Evolutionary conservation across 2,329 filamentous ascomycete genomes (phyloP), one percentile per base, ranked within the genome.

Genomic region (Microthyrium microscopicum): DNA sequence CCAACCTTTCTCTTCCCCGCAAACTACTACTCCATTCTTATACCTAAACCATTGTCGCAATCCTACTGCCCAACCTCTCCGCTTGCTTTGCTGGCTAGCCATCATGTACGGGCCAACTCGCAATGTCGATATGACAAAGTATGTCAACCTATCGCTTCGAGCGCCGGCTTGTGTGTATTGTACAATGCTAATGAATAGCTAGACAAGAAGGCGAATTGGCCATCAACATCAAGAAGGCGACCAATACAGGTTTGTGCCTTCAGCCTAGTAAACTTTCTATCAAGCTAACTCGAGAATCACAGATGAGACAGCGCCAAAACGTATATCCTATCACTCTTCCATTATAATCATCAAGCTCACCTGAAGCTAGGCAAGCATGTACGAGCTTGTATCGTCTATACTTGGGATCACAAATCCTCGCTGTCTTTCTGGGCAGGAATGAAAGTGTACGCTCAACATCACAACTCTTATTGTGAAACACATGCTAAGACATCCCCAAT

Each of bases 401-500:
- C 87, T 38, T 98, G 89, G 89, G 89, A 98, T 59, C 84, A 98
- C 64, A 91, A 92, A 62, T 92, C 79, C 43, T 92, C 85, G 26
- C 68, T 74, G 52, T 82, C 85, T 51, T 98, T 98, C 57, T 98
- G 89, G 89, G 74, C 82, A 37, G 87, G 85, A 53, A 91, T 98
- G 70, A 98, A 98, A 73, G 85, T 95, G 78, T 91, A 69, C 45
- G 77, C 28, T 9, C 5, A 5, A 15, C 17, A 7, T 19, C 34
- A 19, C 11, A 12, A 34, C 13, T 9, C 8, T 13, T 11, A 6
- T 35, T 6, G 7, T 21, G 8, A 24, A 13, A 12, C 16, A 16
- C 11, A 26, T 22, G 24, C 20, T 13, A 12, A 26, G 2, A 20
- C 9, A n/a, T 27, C 15, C 29, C 38, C 34, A 21, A 36, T 40